phyloP scores from a whole-genome alignment of 306 rosid species.

The Lathyrus aphaca region DNA sequence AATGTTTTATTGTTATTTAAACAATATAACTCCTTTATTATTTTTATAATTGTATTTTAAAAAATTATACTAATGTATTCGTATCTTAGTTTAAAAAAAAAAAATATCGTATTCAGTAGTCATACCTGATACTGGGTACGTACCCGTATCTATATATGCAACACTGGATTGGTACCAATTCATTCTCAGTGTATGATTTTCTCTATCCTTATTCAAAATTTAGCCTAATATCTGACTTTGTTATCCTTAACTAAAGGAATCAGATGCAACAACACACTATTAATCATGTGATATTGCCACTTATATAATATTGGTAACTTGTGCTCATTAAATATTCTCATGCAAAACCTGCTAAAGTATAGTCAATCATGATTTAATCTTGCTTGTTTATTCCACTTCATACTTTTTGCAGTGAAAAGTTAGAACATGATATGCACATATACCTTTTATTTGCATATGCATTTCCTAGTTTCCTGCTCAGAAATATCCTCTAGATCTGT shows the following conservation, averaged over 20 bases:
- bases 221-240: neutral
- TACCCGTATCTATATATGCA: no score
- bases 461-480: constrained; percentile 29
- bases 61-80: no score
- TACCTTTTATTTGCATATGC: constrained; percentile 22
- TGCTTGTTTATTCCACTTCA: constrained; percentile 38
- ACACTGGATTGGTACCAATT: neutral
- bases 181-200: neutral
- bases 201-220: neutral
- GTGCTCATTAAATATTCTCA: constrained; percentile 20
- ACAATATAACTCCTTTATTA: no score
- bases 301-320: neutral
- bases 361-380: constrained; percentile 10
- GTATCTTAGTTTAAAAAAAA: no score
- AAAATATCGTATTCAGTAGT: no score
- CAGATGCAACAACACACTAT: neutral
- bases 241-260: neutral
- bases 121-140: no score
- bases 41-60: no score
- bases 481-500: constrained; percentile 44
- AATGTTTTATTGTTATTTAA: no score
- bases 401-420: constrained; percentile 16
- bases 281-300: constrained; percentile 7
- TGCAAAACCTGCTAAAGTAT: neutral
- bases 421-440: constrained; percentile 12